phyloP scores from a whole-genome alignment of 257 asterid genomes.

The Solanum gandarillasii region DNA sequence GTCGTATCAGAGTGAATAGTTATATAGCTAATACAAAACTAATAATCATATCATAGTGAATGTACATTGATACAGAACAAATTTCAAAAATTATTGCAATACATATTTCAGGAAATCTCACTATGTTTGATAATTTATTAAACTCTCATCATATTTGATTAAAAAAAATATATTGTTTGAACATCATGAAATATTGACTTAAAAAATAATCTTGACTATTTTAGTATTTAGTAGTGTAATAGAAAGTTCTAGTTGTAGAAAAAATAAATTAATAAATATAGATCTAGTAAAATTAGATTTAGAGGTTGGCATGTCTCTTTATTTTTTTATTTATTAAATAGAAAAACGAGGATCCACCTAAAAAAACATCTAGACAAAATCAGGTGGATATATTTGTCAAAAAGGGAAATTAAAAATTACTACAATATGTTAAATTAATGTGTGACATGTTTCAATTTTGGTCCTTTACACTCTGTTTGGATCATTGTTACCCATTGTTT shows the following conservation, averaged over 20 bases:
- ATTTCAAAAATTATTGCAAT: neutral
- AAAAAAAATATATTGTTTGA: no score
- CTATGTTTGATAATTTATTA: neutral
- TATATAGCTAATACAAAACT: no score
- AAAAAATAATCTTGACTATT: neutral
- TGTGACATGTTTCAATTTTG: neutral
- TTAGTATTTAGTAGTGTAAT: neutral
- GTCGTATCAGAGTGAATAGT: no score
- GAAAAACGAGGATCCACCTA: neutral
- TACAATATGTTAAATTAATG: neutral
- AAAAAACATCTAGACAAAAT: neutral
- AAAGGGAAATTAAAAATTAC: neutral
- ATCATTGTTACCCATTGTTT: no score
- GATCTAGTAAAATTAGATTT: neutral
- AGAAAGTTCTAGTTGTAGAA: neutral
- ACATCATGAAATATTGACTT: no score
- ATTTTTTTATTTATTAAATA: neutral
- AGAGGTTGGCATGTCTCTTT: neutral
- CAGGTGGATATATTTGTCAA: neutral
- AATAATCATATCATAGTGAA: neutral
- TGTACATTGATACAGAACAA: no score
- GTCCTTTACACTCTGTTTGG: neutral
- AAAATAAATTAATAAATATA: neutral
- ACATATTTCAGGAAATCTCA: neutral
- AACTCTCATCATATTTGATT: neutral